Evolutionary conservation across 2,329 filamentous ascomycete species (phyloP).

Genomic region (Alternaria sp.): DNA sequence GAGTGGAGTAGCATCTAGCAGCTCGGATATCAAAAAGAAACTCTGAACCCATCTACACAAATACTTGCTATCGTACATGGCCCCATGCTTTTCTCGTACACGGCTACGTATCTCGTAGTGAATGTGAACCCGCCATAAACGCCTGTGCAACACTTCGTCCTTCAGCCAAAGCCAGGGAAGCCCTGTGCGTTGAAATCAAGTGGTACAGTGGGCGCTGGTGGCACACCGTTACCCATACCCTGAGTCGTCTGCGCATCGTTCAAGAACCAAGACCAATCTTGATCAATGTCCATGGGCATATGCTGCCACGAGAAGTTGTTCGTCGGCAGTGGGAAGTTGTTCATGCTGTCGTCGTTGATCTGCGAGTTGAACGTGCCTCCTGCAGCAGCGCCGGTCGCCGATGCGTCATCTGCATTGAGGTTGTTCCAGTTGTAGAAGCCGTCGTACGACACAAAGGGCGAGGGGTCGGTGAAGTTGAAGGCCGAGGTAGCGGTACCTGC

Average conservation of each 20-base stretch:
- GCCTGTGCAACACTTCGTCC: neutral
- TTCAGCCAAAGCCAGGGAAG: slow-evolving; percentile 36
- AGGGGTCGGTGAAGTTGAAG: slow-evolving; percentile 23
- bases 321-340: slow-evolving; percentile 40
- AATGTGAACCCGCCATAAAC: neutral
- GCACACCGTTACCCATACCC: neutral
- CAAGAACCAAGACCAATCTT: slow-evolving; percentile 52
- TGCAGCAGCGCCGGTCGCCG: neutral
- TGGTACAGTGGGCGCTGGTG: neutral
- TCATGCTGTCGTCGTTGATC: slow-evolving; percentile 42
- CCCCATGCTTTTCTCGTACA: neutral
- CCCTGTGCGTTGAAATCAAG: slow-evolving; percentile 31
- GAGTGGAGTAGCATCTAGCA: slow-evolving; percentile 17
- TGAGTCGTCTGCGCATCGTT: slow-evolving; percentile 35
- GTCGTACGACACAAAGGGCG: slow-evolving; percentile 47
- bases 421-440: slow-evolving; percentile 49
- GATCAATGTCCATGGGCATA: slow-evolving; percentile 51
- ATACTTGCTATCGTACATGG: slow-evolving; percentile 4
- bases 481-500: slow-evolving; percentile 14
- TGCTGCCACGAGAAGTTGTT: slow-evolving; percentile 50
- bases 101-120: neutral
- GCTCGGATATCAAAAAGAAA: slow-evolving; percentile 9
- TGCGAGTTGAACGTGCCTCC: slow-evolving; percentile 18
- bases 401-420: slow-evolving; percentile 23
- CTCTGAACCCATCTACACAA: neutral